Conservation (phyloP, 163 green algal species). For the Chlamydomonas reinhardtii region DNA sequence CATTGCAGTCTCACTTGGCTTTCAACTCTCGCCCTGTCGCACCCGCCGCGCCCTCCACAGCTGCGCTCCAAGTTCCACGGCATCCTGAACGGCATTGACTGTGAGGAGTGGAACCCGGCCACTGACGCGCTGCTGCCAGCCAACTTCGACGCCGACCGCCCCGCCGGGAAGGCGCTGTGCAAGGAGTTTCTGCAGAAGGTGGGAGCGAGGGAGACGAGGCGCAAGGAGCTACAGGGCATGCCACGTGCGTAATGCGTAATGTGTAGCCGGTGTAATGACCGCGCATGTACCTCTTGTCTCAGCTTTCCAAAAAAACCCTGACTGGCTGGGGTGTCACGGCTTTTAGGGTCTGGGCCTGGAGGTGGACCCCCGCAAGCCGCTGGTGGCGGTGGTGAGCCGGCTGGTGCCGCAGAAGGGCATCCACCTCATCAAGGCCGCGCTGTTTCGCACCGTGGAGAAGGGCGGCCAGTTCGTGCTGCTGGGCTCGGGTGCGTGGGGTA, state of each 20-base stretch:
- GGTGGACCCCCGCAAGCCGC: slow-evolving; percentile 80
- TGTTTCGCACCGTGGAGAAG: slow-evolving; percentile 77
- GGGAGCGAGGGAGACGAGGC: not conserved
- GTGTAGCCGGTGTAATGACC: too few relatives aligned
- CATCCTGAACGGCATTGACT: slow-evolving; percentile 90
- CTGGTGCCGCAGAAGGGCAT: slow-evolving; percentile 97
- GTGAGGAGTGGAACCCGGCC: slow-evolving; percentile 83
- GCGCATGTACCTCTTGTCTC: too few relatives aligned
- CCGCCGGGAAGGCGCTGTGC: slow-evolving; percentile 86
- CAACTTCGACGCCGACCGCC: slow-evolving; percentile 75
- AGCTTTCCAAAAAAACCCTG: not conserved
- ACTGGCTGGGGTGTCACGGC: too few relatives aligned
- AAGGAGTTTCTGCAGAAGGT: slow-evolving; percentile 87
- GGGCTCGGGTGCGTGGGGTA: slow-evolving; percentile 60
- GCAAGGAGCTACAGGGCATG: too few relatives aligned
- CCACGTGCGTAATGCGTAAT: too few relatives aligned
- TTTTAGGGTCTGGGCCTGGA: slow-evolving; percentile 87
- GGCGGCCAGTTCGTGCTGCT: slow-evolving; percentile 97
- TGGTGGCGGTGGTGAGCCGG: slow-evolving; percentile 92
- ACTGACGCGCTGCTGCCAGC: slow-evolving; percentile 83
- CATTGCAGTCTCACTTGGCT: too few relatives aligned
- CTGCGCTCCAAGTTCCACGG: slow-evolving; percentile 64
- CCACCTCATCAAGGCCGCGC: slow-evolving; percentile 94
- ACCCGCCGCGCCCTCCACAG: slow-evolving; percentile 23
- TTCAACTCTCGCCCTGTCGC: too few relatives aligned